Percentiles rank a stretch among this genome's conserved stretches.
phyloP scores from a whole-genome alignment of 202 grass and related monocot genomes.

The Schoenoplectus tabernaemontani region DNA sequence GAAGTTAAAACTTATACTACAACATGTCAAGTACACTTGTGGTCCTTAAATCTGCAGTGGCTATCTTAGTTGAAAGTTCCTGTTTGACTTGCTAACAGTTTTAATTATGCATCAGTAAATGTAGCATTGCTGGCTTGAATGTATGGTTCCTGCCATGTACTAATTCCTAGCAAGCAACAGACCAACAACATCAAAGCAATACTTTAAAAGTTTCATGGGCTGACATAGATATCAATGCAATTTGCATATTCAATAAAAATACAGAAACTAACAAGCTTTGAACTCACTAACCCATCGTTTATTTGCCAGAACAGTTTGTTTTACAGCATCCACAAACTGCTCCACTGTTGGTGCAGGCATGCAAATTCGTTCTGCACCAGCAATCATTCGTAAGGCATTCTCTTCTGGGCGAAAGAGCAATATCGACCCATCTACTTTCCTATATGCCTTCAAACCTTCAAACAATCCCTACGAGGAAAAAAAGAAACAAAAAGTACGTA shows the following conservation, averaged over 20 bases:
- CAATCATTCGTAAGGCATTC: conserved; percentile 69
- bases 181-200: background rate
- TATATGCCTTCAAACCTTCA: conserved; percentile 91
- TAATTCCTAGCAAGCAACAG: background rate
- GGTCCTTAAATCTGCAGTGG: background rate
- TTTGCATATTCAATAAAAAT: background rate
- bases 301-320: conserved; percentile 71
- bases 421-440: conserved; percentile 70
- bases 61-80: background rate
- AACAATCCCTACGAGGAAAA: conserved; percentile 52
- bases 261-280: background rate
- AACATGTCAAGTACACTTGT: background rate
- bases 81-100: background rate
- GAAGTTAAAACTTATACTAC: background rate
- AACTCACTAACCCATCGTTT: conserved; percentile 56
- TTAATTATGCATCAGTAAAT: background rate
- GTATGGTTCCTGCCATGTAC: background rate
- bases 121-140: background rate
- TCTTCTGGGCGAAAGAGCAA: conserved; percentile 74
- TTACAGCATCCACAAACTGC: conserved; percentile 71
- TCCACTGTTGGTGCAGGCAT: conserved; percentile 73
- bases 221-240: background rate
- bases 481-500: background rate
- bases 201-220: background rate
- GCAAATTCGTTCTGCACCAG: conserved; percentile 84